phyloP scores from a whole-genome alignment of 1,139 yeast genomes.

The Yamadazyma diospyri region DNA sequence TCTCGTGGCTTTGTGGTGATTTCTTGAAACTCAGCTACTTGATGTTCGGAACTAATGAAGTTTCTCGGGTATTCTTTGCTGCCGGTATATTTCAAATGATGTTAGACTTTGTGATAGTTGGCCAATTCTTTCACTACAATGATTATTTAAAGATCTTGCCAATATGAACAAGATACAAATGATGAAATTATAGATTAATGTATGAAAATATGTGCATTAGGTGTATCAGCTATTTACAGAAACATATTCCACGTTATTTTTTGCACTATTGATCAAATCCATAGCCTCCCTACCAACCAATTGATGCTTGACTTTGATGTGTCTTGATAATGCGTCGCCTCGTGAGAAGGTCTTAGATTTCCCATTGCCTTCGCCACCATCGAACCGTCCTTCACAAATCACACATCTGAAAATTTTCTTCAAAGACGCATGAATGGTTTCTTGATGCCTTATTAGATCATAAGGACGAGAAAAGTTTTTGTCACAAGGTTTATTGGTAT shows the following conservation, averaged over 20 bases:
- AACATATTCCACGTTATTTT: conserved; percentile 68
- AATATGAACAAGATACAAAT: not conserved
- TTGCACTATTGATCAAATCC: conserved; percentile 68
- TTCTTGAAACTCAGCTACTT: conserved; percentile 71
- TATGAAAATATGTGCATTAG: not conserved
- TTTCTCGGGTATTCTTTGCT: conserved; percentile 63
- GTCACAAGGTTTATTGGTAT: conserved; percentile 41
- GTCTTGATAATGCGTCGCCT: conserved; percentile 49
- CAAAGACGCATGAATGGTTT: conserved; percentile 47
- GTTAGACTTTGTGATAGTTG: conserved; percentile 71
- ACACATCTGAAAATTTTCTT: conserved; percentile 49
- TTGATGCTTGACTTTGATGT: conserved; percentile 48
- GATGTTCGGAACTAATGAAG: conserved; percentile 65
- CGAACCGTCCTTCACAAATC: conserved; percentile 46
- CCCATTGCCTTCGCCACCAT: conserved; percentile 55
- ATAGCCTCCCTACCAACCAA: conserved; percentile 46
- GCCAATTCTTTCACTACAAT: conserved; percentile 61
- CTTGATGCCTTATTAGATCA: conserved; percentile 49
- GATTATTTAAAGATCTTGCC: not conserved
- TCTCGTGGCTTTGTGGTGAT: conserved; percentile 91
- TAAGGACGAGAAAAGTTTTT: conserved; percentile 48
- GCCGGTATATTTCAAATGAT: conserved; percentile 83
- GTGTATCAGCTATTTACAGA: conserved; percentile 17
- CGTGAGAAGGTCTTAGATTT: conserved; percentile 51
- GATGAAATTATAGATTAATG: not conserved